phyloP scores from a whole-genome alignment of 1,284 basidiomycete species.

The Salmacisia buchloeana region DNA sequence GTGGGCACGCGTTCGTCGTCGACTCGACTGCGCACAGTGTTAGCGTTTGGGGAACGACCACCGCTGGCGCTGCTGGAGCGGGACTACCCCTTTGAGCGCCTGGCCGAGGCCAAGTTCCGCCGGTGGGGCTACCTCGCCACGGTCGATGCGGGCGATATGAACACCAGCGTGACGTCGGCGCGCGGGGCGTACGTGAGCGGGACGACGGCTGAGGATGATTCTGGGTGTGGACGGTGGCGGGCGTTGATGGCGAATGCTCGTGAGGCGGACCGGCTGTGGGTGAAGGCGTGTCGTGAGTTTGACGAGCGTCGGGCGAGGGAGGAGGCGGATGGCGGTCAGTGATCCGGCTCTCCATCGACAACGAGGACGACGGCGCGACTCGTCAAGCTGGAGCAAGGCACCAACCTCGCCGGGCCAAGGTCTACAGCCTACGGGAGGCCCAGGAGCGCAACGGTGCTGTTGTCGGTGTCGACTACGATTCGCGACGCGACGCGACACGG shows the following conservation, averaged over 20 bases:
- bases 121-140: slow-evolving; percentile 3
- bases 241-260: slow-evolving; percentile 3
- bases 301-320: too few relatives aligned
- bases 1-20: background rate
- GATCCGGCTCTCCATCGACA: too few relatives aligned
- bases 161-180: background rate
- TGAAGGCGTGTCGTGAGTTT: background rate
- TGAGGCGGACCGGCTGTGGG: background rate
- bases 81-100: background rate
- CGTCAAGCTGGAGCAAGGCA: too few relatives aligned
- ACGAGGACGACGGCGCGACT: too few relatives aligned
- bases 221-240: slow-evolving; percentile 1
- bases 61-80: background rate
- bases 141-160: slow-evolving; percentile 2
- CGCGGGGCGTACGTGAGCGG: background rate
- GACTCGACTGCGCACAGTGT: background rate
- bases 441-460: too few relatives aligned
- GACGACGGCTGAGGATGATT: background rate
- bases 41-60: background rate
- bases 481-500: too few relatives aligned
- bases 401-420: too few relatives aligned
- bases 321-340: too few relatives aligned
- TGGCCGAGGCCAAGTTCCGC: slow-evolving; percentile 1
- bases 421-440: too few relatives aligned
- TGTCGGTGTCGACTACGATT: too few relatives aligned